Percentiles rank a stretch among this genome's conserved stretches.
Conservation (phyloP, 768 basidiomycete species). For the Ramaria sp. region DNA sequence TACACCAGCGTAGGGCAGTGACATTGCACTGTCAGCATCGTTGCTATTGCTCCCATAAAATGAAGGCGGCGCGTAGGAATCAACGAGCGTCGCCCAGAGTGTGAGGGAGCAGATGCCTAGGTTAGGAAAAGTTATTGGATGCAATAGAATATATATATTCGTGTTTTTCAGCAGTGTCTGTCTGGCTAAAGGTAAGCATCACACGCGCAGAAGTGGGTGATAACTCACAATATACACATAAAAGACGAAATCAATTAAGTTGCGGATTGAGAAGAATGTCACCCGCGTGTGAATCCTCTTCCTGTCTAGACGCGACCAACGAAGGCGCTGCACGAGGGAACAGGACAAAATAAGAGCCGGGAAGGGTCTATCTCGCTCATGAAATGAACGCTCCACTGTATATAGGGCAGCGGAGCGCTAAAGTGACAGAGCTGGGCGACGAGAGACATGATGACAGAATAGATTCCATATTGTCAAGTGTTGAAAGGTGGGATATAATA, state of each 20-base stretch:
- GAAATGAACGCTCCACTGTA: slow-evolving; percentile 77
- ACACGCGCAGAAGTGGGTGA: not conserved
- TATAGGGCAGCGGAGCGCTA: slow-evolving; percentile 55
- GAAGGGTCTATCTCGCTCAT: slow-evolving; percentile 53
- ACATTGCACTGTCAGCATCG: not conserved
- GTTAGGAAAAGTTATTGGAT: too few relatives aligned
- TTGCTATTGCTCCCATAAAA: slow-evolving; percentile 85
- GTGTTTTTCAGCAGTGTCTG: not conserved
- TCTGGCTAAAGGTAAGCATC: not conserved
- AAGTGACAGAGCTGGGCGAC: slow-evolving; percentile 60
- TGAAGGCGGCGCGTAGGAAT: slow-evolving; percentile 76
- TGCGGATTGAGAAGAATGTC: slow-evolving; percentile 19
- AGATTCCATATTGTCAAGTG: not conserved
- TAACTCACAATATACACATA: slow-evolving; percentile 1
- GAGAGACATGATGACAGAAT: not conserved
- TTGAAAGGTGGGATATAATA: not conserved
- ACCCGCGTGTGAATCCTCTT: slow-evolving; percentile 43
- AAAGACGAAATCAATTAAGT: not conserved
- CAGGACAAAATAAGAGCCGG: slow-evolving; percentile 32
- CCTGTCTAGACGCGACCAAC: slow-evolving; percentile 20
- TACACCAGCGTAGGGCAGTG: not conserved
- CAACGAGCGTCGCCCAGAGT: slow-evolving; percentile 81
- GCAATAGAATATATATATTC: too few relatives aligned
- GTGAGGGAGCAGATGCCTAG: slow-evolving; percentile 62
- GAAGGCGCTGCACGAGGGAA: slow-evolving; percentile 18